These are phyloP conservation scores for Talaromyces sp. DNA, from an alignment of 2,329 filamentous ascomycete genomes.

Conservation along the genomic window DNA sequence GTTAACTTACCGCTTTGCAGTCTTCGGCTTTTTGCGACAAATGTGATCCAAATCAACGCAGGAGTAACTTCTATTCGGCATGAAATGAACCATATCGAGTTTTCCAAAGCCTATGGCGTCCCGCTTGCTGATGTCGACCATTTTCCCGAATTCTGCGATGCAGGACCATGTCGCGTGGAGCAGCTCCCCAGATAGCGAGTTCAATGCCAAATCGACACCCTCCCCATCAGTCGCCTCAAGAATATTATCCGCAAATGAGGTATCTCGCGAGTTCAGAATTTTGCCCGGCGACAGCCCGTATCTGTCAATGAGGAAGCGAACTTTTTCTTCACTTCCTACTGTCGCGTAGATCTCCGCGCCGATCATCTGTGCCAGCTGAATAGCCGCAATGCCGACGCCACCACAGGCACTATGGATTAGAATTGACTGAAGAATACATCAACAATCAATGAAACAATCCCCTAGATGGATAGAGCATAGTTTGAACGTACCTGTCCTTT, in stretches of 20 bases:
- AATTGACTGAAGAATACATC: conserved; percentile 20
- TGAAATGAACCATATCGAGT: conserved; percentile 28
- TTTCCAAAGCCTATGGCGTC: conserved; percentile 25
- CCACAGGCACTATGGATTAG: conserved; percentile 35
- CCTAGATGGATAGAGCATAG: not conserved
- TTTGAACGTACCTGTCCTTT: conserved; percentile 20
- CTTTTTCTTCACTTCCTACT: conserved; percentile 26
- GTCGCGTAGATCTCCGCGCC: conserved; percentile 32
- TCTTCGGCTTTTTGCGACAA: conserved; percentile 3
- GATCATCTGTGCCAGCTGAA: conserved; percentile 26
- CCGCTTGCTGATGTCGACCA: conserved; percentile 34
- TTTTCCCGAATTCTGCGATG: conserved; percentile 31
- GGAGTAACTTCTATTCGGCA: conserved; percentile 24
- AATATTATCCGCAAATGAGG: conserved; percentile 20
- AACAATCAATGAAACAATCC: not conserved
- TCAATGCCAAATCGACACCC: conserved; percentile 33
- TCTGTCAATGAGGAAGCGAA: conserved; percentile 22
- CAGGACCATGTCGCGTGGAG: conserved; percentile 36
- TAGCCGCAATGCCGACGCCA: conserved; percentile 28
- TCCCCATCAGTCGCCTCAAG: conserved; percentile 19
- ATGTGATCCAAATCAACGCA: conserved; percentile 29
- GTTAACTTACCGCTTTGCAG: conserved; percentile 7
- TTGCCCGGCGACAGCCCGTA: conserved; percentile 22
- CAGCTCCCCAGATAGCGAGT: conserved; percentile 30
- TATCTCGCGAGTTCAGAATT: conserved; percentile 28